phyloP scores from a whole-genome alignment of 1,284 basidiomycete species.

The Papiliotrema flavescens region DNA sequence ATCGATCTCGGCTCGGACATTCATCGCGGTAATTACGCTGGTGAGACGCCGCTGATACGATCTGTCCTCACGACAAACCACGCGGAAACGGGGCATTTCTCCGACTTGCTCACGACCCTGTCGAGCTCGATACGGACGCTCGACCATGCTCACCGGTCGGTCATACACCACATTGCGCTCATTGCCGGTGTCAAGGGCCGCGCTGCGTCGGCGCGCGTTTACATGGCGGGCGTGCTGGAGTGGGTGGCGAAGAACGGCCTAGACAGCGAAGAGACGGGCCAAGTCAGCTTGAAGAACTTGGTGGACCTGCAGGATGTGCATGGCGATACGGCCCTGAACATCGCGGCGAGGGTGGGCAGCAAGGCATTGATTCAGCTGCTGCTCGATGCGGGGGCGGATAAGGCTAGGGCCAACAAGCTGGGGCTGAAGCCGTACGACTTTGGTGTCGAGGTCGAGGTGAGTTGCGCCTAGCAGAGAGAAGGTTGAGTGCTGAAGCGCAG shows the following conservation, averaged over 20 bases:
- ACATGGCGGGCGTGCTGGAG: slow-evolving; percentile 84
- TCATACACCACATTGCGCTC: slow-evolving; percentile 91
- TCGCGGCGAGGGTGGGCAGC: slow-evolving; percentile 91
- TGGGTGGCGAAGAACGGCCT: slow-evolving; percentile 26
- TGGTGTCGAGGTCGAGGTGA: slow-evolving; percentile 82
- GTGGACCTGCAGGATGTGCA: slow-evolving; percentile 93
- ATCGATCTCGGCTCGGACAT: slow-evolving; percentile 74
- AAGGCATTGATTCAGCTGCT: slow-evolving; percentile 79
- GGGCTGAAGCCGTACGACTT: slow-evolving; percentile 91
- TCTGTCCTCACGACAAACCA: slow-evolving; percentile 86
- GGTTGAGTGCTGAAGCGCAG: slow-evolving; percentile 20
- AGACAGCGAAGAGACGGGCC: not conserved
- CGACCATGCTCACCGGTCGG: slow-evolving; percentile 82
- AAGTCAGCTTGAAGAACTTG: slow-evolving; percentile 60
- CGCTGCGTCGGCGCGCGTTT: slow-evolving; percentile 78
- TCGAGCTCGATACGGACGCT: slow-evolving; percentile 75
- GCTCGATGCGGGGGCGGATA: slow-evolving; percentile 90
- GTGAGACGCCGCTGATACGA: slow-evolving; percentile 92
- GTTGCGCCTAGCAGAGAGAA: slow-evolving; percentile 25
- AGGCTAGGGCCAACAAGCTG: slow-evolving; percentile 85
- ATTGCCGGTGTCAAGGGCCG: slow-evolving; percentile 88
- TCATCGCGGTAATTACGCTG: slow-evolving; percentile 83
- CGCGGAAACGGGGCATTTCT: slow-evolving; percentile 73
- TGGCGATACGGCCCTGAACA: slow-evolving; percentile 93
- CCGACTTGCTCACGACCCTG: slow-evolving; percentile 58